These are phyloP conservation scores for Beauveria australis DNA, from an alignment of 2,329 filamentous ascomycete genomes.

Conservation along the genomic window DNA sequence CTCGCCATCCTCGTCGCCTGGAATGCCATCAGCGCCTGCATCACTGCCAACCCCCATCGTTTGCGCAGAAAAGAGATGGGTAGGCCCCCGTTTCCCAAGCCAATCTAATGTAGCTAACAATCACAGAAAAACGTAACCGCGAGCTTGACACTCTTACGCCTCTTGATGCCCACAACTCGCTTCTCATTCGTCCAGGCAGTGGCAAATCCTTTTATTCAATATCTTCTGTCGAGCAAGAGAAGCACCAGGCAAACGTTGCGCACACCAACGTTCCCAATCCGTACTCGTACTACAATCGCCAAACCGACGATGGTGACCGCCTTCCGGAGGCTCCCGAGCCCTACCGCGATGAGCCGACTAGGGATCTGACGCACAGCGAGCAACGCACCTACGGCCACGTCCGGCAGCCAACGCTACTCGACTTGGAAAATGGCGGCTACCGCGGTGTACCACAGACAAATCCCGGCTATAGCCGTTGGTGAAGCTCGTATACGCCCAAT, in stretches of 20 bases:
- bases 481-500: neutral
- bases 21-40: conserved; percentile 77
- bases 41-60: conserved; percentile 83
- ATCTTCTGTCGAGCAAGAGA: conserved; percentile 29
- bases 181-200: conserved; percentile 50
- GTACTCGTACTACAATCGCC: conserved; percentile 15
- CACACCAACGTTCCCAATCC: conserved; percentile 27
- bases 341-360: neutral
- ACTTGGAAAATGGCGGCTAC: neutral
- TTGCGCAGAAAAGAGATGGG: conserved; percentile 82
- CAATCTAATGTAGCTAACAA: conserved; percentile 19
- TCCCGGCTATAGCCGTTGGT: neutral
- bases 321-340: neutral
- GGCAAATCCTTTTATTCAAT: conserved; percentile 36
- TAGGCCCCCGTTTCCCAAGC: conserved; percentile 38
- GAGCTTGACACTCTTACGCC: conserved; percentile 79
- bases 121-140: conserved; percentile 62
- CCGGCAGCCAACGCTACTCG: neutral
- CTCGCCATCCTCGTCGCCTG: conserved; percentile 81
- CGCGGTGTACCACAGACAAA: neutral
- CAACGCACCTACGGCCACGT: neutral
- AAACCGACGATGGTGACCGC: neutral
- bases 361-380: neutral
- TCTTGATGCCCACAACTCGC: conserved; percentile 76
- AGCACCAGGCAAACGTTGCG: conserved; percentile 19